Percentiles rank a stretch among this genome's conserved stretches.
These are phyloP conservation scores for Chalaropsis thielavioides DNA, from an alignment of 2,329 filamentous ascomycete genomes.

Conservation along the genomic window DNA sequence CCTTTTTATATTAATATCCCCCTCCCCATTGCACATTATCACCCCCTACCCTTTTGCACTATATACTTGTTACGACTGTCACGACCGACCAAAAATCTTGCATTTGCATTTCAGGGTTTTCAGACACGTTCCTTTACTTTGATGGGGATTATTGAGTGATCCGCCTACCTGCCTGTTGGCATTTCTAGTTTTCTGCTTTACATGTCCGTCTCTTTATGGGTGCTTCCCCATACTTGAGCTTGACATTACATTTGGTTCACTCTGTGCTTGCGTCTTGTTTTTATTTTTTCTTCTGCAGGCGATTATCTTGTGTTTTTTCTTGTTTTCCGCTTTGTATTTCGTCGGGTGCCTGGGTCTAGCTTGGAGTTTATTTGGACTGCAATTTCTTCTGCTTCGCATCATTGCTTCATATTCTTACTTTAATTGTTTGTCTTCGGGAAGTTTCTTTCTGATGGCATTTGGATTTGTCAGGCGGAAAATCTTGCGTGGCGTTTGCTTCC, in stretches of 20 bases:
- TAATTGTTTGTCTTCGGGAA: neutral
- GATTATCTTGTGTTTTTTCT: neutral
- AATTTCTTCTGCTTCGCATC: neutral
- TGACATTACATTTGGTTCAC: neutral
- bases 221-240: neutral
- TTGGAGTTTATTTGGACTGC: slow-evolving; percentile 10
- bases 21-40: slow-evolving; percentile 6
- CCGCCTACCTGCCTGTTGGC: neutral
- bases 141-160: slow-evolving; percentile 4
- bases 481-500: neutral
- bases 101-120: slow-evolving; percentile 16
- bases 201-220: neutral
- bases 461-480: neutral
- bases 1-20: slow-evolving; percentile 8
- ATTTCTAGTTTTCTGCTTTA: neutral
- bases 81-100: slow-evolving; percentile 18
- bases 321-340: neutral
- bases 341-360: slow-evolving; percentile 4
- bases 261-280: slow-evolving; percentile 8
- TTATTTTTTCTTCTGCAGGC: neutral
- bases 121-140: slow-evolving; percentile 15
- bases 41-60: slow-evolving; percentile 5
- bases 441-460: neutral
- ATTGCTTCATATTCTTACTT: neutral
- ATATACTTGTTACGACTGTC: slow-evolving; percentile 17